A percentile compares a stretch with the other conserved stretches of the same genome.
These are phyloP conservation scores for Gleditsia sinensis DNA, from an alignment of 306 rosid species.

Conservation along the genomic window DNA sequence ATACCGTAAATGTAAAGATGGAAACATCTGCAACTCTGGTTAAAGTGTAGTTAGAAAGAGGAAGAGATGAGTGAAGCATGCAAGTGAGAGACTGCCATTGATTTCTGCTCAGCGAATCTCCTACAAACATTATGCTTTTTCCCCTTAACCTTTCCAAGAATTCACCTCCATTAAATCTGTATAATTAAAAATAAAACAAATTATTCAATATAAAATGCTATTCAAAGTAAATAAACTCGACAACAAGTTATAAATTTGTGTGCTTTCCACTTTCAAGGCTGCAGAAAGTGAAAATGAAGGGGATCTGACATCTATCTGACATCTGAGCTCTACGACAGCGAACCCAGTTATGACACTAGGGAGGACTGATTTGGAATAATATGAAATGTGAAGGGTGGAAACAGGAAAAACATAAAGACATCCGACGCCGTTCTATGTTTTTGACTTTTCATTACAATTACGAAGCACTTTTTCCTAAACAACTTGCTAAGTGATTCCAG, in stretches of 20 bases:
- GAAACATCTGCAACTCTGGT: slow-evolving; percentile 64
- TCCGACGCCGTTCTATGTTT: no score
- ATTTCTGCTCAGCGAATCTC: slow-evolving; percentile 84
- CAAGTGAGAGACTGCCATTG: slow-evolving; percentile 95
- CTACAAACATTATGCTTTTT: slow-evolving; percentile 86
- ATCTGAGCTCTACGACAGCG: not conserved
- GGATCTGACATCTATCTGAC: not conserved
- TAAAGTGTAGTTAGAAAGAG: slow-evolving; percentile 52
- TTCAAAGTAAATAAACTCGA: not conserved
- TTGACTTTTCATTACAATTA: not conserved
- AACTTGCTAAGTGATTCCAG: no score
- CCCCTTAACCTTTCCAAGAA: slow-evolving; percentile 68
- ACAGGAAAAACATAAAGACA: not conserved
- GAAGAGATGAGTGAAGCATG: slow-evolving; percentile 67
- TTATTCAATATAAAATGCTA: no score
- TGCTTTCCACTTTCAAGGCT: not conserved
- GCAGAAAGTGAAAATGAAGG: not conserved
- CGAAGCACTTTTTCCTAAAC: not conserved
- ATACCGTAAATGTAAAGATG: slow-evolving; percentile 64
- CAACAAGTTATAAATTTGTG: not conserved
- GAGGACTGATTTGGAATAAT: not conserved
- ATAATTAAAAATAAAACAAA: not conserved
- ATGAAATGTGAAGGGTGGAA: not conserved
- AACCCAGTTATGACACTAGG: not conserved
- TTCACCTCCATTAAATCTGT: slow-evolving; percentile 65